Evolutionary conservation across 2,329 filamentous ascomycete species (phyloP).

Genomic region (Penicillium olsonii): DNA sequence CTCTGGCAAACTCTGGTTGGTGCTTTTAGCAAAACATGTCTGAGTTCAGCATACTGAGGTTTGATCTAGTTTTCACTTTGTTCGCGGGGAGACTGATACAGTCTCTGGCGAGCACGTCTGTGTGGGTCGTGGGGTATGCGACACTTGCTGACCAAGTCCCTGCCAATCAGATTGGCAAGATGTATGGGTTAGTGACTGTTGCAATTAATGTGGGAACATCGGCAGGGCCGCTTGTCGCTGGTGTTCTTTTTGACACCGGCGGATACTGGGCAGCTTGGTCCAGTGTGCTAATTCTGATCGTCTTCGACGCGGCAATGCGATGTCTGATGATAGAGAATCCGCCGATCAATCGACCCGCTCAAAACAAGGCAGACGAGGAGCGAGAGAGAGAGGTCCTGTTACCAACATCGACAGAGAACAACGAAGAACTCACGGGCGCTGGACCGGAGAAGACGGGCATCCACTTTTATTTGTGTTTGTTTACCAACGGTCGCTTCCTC

Average conservation of each 20-base stretch:
- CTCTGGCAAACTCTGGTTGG: conserved; percentile 26
- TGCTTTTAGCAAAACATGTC: not conserved
- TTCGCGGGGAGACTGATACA: conserved; percentile 32
- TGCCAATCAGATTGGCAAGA: conserved; percentile 25
- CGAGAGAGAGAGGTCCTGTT: not conserved
- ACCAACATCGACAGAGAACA: not conserved
- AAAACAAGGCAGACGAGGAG: not conserved
- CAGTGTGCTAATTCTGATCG: conserved; percentile 27
- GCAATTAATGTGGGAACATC: conserved; percentile 28
- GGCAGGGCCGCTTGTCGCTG: conserved; percentile 30
- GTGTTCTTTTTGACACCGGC: conserved; percentile 27
- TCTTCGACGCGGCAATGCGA: conserved; percentile 31
- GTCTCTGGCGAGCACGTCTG: conserved; percentile 24
- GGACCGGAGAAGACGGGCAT: conserved; percentile 2
- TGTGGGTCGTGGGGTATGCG: conserved; percentile 34
- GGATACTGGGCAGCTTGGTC: conserved; percentile 35
- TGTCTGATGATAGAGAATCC: conserved; percentile 26
- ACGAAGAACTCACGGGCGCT: not conserved
- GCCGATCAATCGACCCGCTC: not conserved
- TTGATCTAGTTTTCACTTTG: conserved; percentile 19
- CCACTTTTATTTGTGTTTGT: conserved; percentile 39
- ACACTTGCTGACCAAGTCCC: conserved; percentile 30
- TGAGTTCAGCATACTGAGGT: not conserved
- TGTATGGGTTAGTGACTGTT: conserved; percentile 27
- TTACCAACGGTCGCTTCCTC: conserved; percentile 45